phyloP scores from a whole-genome alignment of 192 early-diverging fungal genomes.

The Linnemannia elongata region DNA sequence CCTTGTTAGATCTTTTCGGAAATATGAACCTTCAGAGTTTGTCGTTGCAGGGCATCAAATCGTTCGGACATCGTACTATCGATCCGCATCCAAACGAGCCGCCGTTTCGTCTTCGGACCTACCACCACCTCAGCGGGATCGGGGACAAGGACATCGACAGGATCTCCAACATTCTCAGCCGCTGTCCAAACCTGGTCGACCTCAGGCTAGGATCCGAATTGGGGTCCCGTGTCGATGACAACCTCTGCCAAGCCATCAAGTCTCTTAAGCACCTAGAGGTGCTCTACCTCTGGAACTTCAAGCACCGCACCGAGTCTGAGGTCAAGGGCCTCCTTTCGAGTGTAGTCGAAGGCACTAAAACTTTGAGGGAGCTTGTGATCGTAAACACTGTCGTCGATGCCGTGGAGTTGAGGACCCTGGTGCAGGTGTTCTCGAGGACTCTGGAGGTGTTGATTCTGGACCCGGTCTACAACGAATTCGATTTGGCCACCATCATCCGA shows the following conservation, averaged over 20 bases:
- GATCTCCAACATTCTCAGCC: not conserved
- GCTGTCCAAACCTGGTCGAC: not conserved
- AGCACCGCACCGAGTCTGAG: not conserved
- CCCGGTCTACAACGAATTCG: not conserved
- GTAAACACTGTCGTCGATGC: not conserved
- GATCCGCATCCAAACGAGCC: not conserved
- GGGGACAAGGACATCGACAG: not conserved
- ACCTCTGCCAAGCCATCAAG: not conserved
- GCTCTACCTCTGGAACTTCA: not conserved
- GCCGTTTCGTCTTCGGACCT: not conserved
- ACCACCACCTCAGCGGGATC: conserved; percentile 1
- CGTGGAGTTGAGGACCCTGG: not conserved
- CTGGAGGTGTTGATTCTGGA: not conserved
- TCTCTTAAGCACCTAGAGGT: not conserved
- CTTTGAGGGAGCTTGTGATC: not conserved
- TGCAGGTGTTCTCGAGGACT: not conserved
- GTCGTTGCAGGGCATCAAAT: not conserved
- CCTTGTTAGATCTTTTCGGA: conserved; percentile 12
- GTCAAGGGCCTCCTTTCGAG: not conserved
- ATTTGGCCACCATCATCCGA: not conserved
- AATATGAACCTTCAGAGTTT: not conserved
- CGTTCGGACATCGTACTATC: not conserved
- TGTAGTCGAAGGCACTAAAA: not conserved
- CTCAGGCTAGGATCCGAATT: not conserved
- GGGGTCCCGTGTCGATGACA: not conserved